phyloP scores from a whole-genome alignment of 164 flowering plant species.

The Macadamia tetraphylla region DNA sequence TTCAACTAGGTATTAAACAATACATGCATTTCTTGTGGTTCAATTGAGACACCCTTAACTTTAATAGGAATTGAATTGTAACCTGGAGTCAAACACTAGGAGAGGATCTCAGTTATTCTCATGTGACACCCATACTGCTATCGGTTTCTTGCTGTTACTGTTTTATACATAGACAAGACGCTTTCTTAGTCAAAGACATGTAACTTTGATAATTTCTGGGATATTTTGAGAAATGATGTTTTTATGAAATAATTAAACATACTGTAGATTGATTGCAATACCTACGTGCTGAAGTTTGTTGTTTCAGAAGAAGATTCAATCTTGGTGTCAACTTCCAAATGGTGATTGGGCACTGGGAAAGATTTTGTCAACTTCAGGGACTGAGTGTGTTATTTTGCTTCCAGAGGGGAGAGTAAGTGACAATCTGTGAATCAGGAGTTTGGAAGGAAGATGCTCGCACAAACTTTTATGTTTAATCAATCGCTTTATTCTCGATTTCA shows the following conservation, averaged over 20 bases:
- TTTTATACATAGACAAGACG: not conserved
- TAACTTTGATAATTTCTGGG: not conserved
- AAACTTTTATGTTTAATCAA: not conserved
- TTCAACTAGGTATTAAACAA: too few species aligned
- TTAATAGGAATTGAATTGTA: too few species aligned
- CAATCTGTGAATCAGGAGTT: not conserved
- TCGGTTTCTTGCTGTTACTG: slow-evolving; percentile 5
- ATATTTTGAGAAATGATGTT: slow-evolving; percentile 4
- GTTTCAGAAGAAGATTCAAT: slow-evolving; percentile 71
- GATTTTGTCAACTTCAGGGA: slow-evolving; percentile 56
- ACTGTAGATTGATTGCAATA: slow-evolving; percentile 15
- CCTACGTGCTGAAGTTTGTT: slow-evolving; percentile 28
- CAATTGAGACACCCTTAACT: too few species aligned
- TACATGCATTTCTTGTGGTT: too few species aligned
- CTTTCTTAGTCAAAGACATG: not conserved
- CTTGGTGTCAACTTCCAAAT: slow-evolving; percentile 83
- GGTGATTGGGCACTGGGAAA: slow-evolving; percentile 87
- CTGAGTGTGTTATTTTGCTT: slow-evolving; percentile 57
- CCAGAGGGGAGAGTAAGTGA: slow-evolving; percentile 76
- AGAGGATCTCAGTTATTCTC: too few species aligned
- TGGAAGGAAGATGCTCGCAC: not conserved
- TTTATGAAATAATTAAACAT: slow-evolving; percentile 7
- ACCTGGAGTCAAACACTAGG: too few species aligned
- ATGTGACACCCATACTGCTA: too few species aligned
- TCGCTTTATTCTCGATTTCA: slow-evolving; percentile 19